Percentiles rank a stretch among this genome's conserved stretches.
Evolutionary conservation across 2,329 filamentous ascomycete species (phyloP).

Genomic region (Clarireedia monteithiana): DNA sequence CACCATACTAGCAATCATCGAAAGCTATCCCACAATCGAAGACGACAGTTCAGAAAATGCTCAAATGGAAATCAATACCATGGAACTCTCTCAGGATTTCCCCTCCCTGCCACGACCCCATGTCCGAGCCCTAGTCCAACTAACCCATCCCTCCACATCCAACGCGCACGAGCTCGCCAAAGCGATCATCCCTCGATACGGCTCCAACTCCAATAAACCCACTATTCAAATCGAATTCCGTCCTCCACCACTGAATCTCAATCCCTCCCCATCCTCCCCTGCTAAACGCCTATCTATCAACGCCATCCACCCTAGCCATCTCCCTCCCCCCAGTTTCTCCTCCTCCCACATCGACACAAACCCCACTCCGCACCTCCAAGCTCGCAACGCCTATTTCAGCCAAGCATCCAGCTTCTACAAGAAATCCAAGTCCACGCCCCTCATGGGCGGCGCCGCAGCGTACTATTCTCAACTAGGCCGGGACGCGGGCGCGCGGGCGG

Average conservation of each 20-base stretch:
- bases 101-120: conserved; percentile 40
- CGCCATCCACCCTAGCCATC: conserved; percentile 6
- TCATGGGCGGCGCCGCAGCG: conserved; percentile 68
- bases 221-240: conserved; percentile 25
- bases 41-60: conserved; percentile 36
- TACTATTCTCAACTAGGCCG: conserved; percentile 68
- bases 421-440: conserved; percentile 57
- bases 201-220: conserved; percentile 5
- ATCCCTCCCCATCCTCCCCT: conserved; percentile 1
- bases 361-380: conserved; percentile 9
- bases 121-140: conserved; percentile 43
- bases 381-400: conserved; percentile 37
- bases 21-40: conserved; percentile 21
- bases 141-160: conserved; percentile 49
- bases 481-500: conserved; percentile 51
- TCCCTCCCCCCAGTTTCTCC: neutral
- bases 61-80: conserved; percentile 39
- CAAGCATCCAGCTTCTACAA: conserved; percentile 52
- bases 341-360: neutral
- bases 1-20: conserved; percentile 45
- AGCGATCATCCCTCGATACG: conserved; percentile 35
- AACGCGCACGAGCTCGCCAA: conserved; percentile 53
- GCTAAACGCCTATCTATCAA: conserved; percentile 5
- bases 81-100: conserved; percentile 47
- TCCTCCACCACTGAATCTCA: conserved; percentile 20